Percentiles rank a stretch among this genome's conserved stretches.
These are phyloP conservation scores for Talaromyces sp. DNA, from an alignment of 2,329 filamentous ascomycete species.

Conservation along the genomic window DNA sequence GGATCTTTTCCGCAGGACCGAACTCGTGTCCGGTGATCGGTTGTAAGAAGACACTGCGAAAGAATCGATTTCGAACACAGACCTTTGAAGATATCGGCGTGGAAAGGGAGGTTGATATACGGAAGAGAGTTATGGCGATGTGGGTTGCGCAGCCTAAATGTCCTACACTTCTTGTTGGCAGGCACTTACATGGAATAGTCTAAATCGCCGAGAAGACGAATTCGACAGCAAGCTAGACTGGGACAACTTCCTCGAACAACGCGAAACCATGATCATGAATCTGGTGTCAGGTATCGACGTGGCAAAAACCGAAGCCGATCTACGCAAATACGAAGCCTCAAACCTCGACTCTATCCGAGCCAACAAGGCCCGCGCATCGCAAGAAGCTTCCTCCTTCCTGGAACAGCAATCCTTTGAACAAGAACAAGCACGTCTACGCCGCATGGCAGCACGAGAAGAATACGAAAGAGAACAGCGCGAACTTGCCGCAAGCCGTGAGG, in stretches of 20 bases:
- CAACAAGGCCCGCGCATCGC: constrained; percentile 50
- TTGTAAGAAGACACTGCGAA: constrained; percentile 82
- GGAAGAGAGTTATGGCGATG: constrained; percentile 68
- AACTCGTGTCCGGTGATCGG: constrained; percentile 88
- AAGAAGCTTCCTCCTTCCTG: constrained; percentile 49
- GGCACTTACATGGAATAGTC: constrained; percentile 47
- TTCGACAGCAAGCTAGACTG: constrained; percentile 80
- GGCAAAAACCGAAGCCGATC: constrained; percentile 59
- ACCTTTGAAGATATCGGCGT: constrained; percentile 87
- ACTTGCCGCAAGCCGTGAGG: constrained; percentile 62
- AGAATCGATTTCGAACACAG: constrained; percentile 78
- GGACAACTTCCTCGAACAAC: constrained; percentile 92
- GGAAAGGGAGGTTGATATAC: constrained; percentile 91
- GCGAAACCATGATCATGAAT: constrained; percentile 87
- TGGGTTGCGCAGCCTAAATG: constrained; percentile 31
- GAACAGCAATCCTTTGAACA: constrained; percentile 58
- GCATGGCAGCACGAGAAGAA: constrained; percentile 64
- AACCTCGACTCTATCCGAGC: constrained; percentile 61
- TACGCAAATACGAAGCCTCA: constrained; percentile 70
- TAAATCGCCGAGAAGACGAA: constrained; percentile 87
- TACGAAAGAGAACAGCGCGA: constrained; percentile 69
- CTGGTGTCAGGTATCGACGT: constrained; percentile 71
- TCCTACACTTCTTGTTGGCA: too few species aligned
- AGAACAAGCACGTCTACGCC: constrained; percentile 63
- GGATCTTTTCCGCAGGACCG: constrained; percentile 88